Percentiles rank a stretch among this genome's conserved stretches.
These are phyloP conservation scores for Colletotrichum shisoi DNA, from an alignment of 2,329 filamentous ascomycete genomes.

Conservation along the genomic window DNA sequence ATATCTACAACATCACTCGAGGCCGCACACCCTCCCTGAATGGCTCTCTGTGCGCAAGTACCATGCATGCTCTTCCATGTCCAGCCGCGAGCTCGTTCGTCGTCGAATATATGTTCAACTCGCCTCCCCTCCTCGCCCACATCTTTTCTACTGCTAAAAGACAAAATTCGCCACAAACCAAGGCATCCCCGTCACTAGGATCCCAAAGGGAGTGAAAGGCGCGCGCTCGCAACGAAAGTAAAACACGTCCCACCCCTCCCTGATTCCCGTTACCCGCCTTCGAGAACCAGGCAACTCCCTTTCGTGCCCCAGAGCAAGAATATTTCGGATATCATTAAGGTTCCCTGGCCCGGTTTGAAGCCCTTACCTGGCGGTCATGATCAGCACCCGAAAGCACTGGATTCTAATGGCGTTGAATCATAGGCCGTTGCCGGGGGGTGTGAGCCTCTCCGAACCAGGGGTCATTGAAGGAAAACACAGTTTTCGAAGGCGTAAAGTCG, in stretches of 20 bases:
- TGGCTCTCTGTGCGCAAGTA: conserved; percentile 4
- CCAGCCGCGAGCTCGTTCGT: conserved; percentile 18
- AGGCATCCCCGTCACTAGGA: conserved; percentile 24
- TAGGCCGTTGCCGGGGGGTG: conserved; percentile 9
- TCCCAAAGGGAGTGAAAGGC: conserved; percentile 20
- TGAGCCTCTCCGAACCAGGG: conserved; percentile 7
- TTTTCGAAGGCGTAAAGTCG: conserved; percentile 29
- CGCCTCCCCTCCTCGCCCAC: not conserved
- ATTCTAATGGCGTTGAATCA: conserved; percentile 31
- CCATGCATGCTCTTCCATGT: conserved; percentile 15
- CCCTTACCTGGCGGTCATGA: conserved; percentile 21
- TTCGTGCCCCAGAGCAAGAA: conserved; percentile 35
- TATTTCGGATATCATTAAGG: conserved; percentile 39
- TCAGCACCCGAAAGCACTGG: conserved; percentile 11
- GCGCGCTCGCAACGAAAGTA: conserved; percentile 29
- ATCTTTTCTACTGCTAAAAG: conserved; percentile 3
- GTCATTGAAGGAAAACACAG: conserved; percentile 22
- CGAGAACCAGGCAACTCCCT: conserved; percentile 35
- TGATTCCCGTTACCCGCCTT: conserved; percentile 30
- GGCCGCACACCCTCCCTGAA: not conserved
- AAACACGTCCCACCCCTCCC: conserved; percentile 12
- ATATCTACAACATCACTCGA: conserved; percentile 29
- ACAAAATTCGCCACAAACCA: conserved; percentile 26
- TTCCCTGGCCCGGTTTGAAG: conserved; percentile 21
- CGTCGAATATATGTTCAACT: conserved; percentile 7